Conservation (phyloP, 2,329 filamentous ascomycete genomes). For the Beauveria sp. region DNA sequence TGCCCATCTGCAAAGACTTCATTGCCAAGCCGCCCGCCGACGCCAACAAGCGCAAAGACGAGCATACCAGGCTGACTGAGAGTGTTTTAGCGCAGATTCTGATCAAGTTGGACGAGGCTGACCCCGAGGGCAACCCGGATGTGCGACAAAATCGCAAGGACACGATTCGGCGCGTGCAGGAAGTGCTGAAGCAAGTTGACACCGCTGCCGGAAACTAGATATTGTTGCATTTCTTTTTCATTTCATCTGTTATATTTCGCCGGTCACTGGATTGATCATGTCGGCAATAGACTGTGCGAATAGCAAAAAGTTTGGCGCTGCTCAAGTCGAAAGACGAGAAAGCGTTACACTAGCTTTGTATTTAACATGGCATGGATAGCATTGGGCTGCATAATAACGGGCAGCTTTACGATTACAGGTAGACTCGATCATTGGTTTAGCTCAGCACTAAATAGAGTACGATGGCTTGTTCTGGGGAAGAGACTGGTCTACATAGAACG, state of each 20-base stretch:
- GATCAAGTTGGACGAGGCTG: conserved; percentile 69
- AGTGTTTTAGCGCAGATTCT: conserved; percentile 69
- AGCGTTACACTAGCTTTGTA: neutral
- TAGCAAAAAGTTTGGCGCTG: neutral
- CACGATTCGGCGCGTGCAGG: conserved; percentile 64
- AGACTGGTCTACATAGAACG: neutral
- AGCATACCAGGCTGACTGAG: conserved; percentile 69
- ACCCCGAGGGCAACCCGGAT: conserved; percentile 61
- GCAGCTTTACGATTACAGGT: neutral
- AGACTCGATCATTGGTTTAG: neutral
- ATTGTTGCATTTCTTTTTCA: neutral
- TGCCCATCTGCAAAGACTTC: conserved; percentile 59
- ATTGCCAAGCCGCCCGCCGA: conserved; percentile 56
- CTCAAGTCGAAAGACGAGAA: neutral
- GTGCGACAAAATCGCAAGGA: conserved; percentile 61
- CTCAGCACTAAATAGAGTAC: neutral
- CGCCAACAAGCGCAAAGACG: conserved; percentile 59
- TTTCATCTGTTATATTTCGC: neutral
- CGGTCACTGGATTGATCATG: neutral
- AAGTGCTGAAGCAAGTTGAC: conserved; percentile 58
- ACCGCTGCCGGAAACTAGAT: conserved; percentile 17
- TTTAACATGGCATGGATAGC: neutral
- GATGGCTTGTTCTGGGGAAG: neutral
- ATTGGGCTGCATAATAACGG: neutral
- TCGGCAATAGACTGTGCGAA: neutral